phyloP scores from a whole-genome alignment of 2,329 filamentous ascomycete genomes.

The Fusarium drepaniforme region DNA sequence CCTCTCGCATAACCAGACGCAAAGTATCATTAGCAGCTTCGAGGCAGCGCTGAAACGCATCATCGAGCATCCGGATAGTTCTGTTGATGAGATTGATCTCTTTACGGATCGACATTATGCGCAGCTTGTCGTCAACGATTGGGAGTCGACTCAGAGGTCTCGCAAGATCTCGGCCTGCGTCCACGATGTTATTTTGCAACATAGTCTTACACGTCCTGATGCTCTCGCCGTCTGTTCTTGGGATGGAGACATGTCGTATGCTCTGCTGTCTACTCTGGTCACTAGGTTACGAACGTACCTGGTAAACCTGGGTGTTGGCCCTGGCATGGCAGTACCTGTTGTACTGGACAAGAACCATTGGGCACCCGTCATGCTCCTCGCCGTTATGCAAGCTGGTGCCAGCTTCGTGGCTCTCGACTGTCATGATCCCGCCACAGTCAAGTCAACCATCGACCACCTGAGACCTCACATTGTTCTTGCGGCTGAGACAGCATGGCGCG shows the following conservation, averaged over 20 bases:
- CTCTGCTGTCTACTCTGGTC: conserved; percentile 53
- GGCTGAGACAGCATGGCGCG: conserved; percentile 56
- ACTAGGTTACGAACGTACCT: conserved; percentile 60
- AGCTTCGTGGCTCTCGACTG: conserved; percentile 64
- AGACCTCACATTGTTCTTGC: conserved; percentile 58
- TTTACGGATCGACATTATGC: conserved; percentile 68
- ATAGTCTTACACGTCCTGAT: conserved; percentile 54
- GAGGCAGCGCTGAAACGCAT: conserved; percentile 63
- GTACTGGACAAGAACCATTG: conserved; percentile 78
- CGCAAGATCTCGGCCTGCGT: conserved; percentile 57
- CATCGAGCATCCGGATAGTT: conserved; percentile 54
- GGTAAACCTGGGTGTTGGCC: conserved; percentile 60
- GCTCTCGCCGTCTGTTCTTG: conserved; percentile 57
- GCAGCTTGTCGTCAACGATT: conserved; percentile 66
- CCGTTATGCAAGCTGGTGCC: conserved; percentile 71
- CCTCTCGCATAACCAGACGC: conserved; percentile 57
- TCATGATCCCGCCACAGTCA: conserved; percentile 56
- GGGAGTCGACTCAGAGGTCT: conserved; percentile 53
- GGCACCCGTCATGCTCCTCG: conserved; percentile 77
- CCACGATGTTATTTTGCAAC: conserved; percentile 59
- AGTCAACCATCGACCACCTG: conserved; percentile 58
- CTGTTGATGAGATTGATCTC: conserved; percentile 61
- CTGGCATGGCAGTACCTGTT: conserved; percentile 71
- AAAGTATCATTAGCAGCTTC: conserved; percentile 65
- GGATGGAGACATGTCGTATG: conserved; percentile 59